Base-by-base conservation (phyloP, 225 moss, liverwort and hornwort species). In the Anthoceros angustus region DNA sequence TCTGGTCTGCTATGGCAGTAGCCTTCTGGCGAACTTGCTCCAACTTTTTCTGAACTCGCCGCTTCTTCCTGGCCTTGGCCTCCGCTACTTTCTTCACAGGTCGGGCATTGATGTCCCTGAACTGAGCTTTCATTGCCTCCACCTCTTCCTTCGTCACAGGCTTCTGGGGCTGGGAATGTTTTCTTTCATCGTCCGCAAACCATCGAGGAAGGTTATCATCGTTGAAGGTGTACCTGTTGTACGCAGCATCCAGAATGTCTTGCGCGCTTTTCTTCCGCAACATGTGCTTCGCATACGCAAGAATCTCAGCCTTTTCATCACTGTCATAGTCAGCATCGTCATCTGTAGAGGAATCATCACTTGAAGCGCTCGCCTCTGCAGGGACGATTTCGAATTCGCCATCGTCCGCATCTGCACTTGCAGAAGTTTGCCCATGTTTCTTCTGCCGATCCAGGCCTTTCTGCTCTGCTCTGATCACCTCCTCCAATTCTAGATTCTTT, bases 41-140 rank as follows among this genome's bases (percentile, higher is more conserved):
- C 83, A 95, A 60, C 72, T 95, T 95, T 75, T 95, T 95, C 43
- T 76, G 66, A 6, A 79, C 83, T 50, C 88, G 86, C 69, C 82
- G 80, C 79, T 95, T 95, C 75, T 95, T 95, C 11, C 95, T 79
- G 11, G 95, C 95, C 68, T 95, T 95, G 12, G 91, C 95, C 66
- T 95, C 95, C 0, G 95, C 95, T 0, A 95, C 95, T 79, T 95
- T 95, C 79, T 91, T 91, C 73, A 87, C 86, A 63, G 95, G 95
- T 12, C 95, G 90, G 24, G 95, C 91, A 70, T 95, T 88, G 67
- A 95, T 91, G 10, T 78, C 88, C 63, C 82, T 75, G 63, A 95
- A 95, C 62, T 88, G 91, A 26, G 76, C 78, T 77, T 85, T 91
- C 82, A 91, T 79, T 2, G 91, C 95, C 81, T 95, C 91, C 14